A percentile compares a stretch with the other conserved stretches of the same genome.
Conservation (phyloP, 2,329 filamentous ascomycete genomes). For the Xylariomycetidae sp. region DNA sequence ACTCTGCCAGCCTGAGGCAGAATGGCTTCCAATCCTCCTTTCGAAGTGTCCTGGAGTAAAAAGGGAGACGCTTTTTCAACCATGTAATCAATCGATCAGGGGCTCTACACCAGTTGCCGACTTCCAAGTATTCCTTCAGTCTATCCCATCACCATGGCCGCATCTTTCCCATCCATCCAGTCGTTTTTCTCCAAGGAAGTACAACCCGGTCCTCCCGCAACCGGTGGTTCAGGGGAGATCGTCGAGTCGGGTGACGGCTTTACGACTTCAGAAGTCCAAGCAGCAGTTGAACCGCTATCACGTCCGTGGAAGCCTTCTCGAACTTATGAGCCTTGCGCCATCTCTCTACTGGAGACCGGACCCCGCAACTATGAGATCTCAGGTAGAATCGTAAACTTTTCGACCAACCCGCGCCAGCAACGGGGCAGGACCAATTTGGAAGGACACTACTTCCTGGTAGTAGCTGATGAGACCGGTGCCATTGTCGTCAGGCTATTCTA, state of each 20-base stretch:
- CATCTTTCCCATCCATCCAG: constrained; percentile 30
- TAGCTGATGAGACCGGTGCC: constrained; percentile 52
- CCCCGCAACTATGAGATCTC: constrained; percentile 45
- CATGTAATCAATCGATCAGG: too few relatives aligned
- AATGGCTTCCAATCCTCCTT: too few relatives aligned
- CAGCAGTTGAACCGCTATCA: constrained; percentile 31
- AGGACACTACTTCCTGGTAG: constrained; percentile 47
- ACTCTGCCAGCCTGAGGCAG: too few relatives aligned
- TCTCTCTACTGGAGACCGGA: constrained; percentile 44
- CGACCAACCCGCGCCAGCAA: constrained; percentile 33
- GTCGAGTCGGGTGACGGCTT: constrained; percentile 44
- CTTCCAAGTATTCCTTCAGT: too few relatives aligned
- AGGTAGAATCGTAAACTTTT: constrained; percentile 54
- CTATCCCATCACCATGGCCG: too few relatives aligned
- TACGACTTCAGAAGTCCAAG: constrained; percentile 40
- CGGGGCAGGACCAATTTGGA: constrained; percentile 35
- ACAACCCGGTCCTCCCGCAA: neutral
- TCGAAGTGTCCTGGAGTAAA: too few relatives aligned
- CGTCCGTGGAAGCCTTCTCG: constrained; percentile 36
- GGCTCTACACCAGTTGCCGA: too few relatives aligned
- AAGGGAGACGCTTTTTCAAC: too few relatives aligned
- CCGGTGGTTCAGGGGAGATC: constrained; percentile 6
- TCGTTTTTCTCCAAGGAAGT: constrained; percentile 29
- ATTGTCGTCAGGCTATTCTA: constrained; percentile 53
- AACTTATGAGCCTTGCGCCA: constrained; percentile 42